These are phyloP conservation scores for Fusarium paranaense DNA, from an alignment of 2,329 filamentous ascomycete species.

Conservation along the genomic window DNA sequence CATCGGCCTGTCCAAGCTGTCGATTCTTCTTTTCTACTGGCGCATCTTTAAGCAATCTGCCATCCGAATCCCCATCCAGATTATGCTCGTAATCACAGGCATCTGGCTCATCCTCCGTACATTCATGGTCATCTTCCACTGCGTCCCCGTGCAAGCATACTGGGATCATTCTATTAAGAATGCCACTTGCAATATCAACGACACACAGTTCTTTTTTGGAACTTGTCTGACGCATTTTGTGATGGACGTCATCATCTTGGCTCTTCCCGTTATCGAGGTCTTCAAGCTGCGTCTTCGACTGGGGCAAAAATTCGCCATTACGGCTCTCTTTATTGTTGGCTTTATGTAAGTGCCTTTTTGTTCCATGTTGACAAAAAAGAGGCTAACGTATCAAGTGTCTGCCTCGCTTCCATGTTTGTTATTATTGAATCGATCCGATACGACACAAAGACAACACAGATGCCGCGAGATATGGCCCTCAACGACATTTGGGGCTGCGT, in stretches of 20 bases:
- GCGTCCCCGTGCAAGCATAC: constrained; percentile 48
- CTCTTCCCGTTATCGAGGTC: constrained; percentile 47
- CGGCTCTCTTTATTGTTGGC: constrained; percentile 45
- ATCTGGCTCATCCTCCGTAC: constrained; percentile 47
- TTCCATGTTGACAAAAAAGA: rapidly evolving
- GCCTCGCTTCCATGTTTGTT: constrained; percentile 33
- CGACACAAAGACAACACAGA: constrained; percentile 30
- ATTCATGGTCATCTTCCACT: constrained; percentile 50
- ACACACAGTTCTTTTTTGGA: constrained; percentile 48
- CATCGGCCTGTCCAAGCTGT: constrained; percentile 44
- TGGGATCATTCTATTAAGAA: constrained; percentile 47
- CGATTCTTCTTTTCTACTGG: constrained; percentile 48
- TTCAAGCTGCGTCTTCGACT: constrained; percentile 44
- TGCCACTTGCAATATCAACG: constrained; percentile 48
- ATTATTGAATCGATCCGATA: constrained; percentile 30
- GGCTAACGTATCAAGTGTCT: constrained; percentile 27
- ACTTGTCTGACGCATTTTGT: constrained; percentile 48
- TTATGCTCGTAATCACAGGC: constrained; percentile 36
- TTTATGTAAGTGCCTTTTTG: constrained; percentile 36
- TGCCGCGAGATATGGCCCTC: constrained; percentile 32
- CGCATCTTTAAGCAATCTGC: constrained; percentile 44
- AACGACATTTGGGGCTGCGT: constrained; percentile 37
- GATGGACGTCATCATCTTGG: constrained; percentile 48
- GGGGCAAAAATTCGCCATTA: constrained; percentile 45
- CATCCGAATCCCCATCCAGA: constrained; percentile 44